These are phyloP conservation scores for Ceratocystis alfenasii DNA, from an alignment of 2,329 filamentous ascomycete species.

Conservation along the genomic window DNA sequence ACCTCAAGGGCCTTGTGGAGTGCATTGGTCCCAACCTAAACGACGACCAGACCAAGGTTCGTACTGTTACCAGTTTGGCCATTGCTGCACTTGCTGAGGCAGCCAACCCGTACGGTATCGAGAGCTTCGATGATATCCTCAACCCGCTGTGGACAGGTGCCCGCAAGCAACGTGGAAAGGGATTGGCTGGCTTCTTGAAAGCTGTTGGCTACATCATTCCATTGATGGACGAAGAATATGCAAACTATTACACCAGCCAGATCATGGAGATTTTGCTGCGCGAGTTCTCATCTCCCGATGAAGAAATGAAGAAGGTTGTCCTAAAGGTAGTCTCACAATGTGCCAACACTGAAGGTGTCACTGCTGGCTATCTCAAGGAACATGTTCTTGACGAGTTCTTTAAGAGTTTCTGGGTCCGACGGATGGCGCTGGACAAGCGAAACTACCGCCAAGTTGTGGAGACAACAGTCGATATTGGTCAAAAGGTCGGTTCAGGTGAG, in stretches of 20 bases:
- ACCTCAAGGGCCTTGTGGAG: constrained; percentile 90
- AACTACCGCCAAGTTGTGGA: constrained; percentile 98
- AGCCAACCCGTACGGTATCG: constrained; percentile 95
- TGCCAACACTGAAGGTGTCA: constrained; percentile 86
- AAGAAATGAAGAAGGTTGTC: constrained; percentile 99
- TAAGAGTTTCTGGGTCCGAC: constrained; percentile 94
- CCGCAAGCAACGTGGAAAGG: constrained; percentile 91
- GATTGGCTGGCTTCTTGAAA: constrained; percentile 89
- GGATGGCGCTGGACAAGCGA: constrained; percentile 93
- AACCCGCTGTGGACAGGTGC: constrained; percentile 96
- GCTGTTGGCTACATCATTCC: constrained; percentile 97
- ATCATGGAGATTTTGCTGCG: constrained; percentile 97
- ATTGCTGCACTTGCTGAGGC: constrained; percentile 93
- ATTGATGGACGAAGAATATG: constrained; percentile 98
- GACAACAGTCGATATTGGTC: constrained; percentile 89
- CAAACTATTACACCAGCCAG: constrained; percentile 96
- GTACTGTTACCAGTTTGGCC: constrained; percentile 88
- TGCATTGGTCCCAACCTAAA: constrained; percentile 93
- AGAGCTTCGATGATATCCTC: constrained; percentile 94
- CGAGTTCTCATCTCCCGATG: constrained; percentile 92
- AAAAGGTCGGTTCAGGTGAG: constrained; percentile 95
- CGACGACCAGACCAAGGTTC: constrained; percentile 94
- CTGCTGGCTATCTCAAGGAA: constrained; percentile 86
- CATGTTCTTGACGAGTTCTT: constrained; percentile 94
- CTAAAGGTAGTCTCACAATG: constrained; percentile 95